These are phyloP conservation scores for Ceratocystis smalleyi DNA, from an alignment of 2,329 filamentous ascomycete species.

Conservation along the genomic window DNA sequence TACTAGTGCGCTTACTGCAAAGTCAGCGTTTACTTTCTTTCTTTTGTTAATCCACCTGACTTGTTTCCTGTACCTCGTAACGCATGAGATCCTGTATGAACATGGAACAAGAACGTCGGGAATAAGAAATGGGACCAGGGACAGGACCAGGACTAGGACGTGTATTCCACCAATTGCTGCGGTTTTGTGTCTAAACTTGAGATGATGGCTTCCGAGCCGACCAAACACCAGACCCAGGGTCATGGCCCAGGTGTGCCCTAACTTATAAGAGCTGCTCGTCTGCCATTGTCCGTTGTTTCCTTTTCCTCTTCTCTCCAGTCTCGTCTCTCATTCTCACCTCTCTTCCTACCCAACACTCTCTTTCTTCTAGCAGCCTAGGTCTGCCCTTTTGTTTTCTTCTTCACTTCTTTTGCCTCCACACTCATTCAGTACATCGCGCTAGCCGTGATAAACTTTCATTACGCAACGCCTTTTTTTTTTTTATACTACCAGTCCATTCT, in stretches of 20 bases:
- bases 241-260: background rate
- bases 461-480: background rate
- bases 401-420: background rate
- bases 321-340: slow-evolving; percentile 7
- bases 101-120: background rate
- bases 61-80: background rate
- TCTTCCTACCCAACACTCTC: background rate
- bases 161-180: background rate
- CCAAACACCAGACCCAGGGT: background rate
- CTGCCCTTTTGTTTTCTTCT: slow-evolving; percentile 2
- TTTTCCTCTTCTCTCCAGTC: background rate
- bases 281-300: background rate
- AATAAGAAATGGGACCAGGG: background rate
- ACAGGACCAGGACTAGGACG: background rate
- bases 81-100: background rate
- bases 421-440: slow-evolving; percentile 3
- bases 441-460: slow-evolving; percentile 1
- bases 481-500: background rate
- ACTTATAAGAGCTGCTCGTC: background rate
- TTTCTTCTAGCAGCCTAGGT: slow-evolving; percentile 5
- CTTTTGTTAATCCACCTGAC: background rate
- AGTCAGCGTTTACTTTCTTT: background rate
- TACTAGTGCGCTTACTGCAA: no score
- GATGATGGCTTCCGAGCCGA: background rate
- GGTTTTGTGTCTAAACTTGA: background rate